Evolutionary conservation across 177 flowering plant species (phyloP).

Genomic region (Tripterygium wilfordii): DNA sequence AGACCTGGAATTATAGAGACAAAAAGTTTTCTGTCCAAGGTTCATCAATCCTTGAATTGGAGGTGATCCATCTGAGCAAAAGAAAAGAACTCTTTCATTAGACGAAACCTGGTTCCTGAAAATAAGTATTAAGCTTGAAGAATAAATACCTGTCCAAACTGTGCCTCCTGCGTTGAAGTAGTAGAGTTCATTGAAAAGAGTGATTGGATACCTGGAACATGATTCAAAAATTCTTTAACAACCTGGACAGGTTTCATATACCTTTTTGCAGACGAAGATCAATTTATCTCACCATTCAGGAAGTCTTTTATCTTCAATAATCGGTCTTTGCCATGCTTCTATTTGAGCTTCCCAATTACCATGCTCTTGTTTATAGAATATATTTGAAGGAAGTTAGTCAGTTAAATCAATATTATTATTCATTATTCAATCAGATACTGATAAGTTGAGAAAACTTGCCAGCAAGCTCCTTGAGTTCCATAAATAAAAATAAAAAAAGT

Average conservation of each 20-base stretch:
- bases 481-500: no score
- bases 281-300: constrained; percentile 71
- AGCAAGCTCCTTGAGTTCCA: no score
- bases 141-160: constrained; percentile 95
- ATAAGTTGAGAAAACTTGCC: no score
- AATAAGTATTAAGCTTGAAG: no score
- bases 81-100: no score
- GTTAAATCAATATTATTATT: no score
- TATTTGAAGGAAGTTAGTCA: constrained; percentile 2
- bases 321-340: constrained; percentile 82
- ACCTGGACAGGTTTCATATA: neutral
- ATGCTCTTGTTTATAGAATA: constrained; percentile 38
- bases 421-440: no score
- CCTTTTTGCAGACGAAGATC: neutral
- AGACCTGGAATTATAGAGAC: constrained; percentile 33
- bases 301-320: constrained; percentile 67
- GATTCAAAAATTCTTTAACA: neutral
- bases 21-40: constrained; percentile 38
- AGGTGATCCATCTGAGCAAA: constrained; percentile 83
- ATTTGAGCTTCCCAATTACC: constrained; percentile 71
- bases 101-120: no score
- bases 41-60: constrained; percentile 47
- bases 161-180: constrained; percentile 85
- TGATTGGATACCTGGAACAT: constrained; percentile 71
- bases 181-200: constrained; percentile 92